Evolutionary conservation across 352 stramenopile genomes (phyloP).

Genomic region (Phytophthora sp.): DNA sequence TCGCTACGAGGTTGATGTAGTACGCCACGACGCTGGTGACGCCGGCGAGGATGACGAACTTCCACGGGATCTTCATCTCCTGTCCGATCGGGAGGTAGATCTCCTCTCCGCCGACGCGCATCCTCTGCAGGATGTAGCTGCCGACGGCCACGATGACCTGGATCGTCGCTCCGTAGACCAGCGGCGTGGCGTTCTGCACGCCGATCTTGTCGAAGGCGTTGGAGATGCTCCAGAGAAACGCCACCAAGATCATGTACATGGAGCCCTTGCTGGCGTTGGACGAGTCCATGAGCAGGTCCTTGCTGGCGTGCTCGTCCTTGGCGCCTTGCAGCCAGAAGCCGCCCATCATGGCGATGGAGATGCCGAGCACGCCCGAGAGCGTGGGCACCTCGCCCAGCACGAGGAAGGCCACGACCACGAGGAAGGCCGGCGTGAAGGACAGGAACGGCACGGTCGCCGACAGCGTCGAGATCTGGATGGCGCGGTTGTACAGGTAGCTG

Average conservation of each 20-base stretch:
- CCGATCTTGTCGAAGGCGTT: constrained; percentile 88
- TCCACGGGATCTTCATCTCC: constrained; percentile 71
- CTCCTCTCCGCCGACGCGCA: constrained; percentile 65
- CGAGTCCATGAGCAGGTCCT: constrained; percentile 58
- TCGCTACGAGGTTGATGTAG: constrained; percentile 85
- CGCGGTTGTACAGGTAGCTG: constrained; percentile 86
- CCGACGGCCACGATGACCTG: constrained; percentile 70
- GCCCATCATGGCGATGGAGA: constrained; percentile 73
- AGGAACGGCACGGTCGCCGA: constrained; percentile 81
- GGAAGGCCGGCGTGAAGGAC: constrained; percentile 80
- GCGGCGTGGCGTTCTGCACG: constrained; percentile 76
- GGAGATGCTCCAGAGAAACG: constrained; percentile 85
- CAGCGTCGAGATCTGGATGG: constrained; percentile 84
- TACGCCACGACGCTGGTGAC: constrained; percentile 82
- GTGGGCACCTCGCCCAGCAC: constrained; percentile 80
- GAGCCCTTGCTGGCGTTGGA: constrained; percentile 74
- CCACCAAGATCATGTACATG: constrained; percentile 84
- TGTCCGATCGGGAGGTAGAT: constrained; percentile 64
- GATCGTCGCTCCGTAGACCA: constrained; percentile 76
- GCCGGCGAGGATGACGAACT: constrained; percentile 65
- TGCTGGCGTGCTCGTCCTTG: constrained; percentile 47
- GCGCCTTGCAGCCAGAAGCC: constrained; percentile 77
- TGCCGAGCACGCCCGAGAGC: constrained; percentile 58
- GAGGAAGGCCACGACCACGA: constrained; percentile 78
- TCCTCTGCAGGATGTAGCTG: constrained; percentile 65